phyloP scores from a whole-genome alignment of 2,329 filamentous ascomycete genomes.

The Ascocoryne sarcoides region DNA sequence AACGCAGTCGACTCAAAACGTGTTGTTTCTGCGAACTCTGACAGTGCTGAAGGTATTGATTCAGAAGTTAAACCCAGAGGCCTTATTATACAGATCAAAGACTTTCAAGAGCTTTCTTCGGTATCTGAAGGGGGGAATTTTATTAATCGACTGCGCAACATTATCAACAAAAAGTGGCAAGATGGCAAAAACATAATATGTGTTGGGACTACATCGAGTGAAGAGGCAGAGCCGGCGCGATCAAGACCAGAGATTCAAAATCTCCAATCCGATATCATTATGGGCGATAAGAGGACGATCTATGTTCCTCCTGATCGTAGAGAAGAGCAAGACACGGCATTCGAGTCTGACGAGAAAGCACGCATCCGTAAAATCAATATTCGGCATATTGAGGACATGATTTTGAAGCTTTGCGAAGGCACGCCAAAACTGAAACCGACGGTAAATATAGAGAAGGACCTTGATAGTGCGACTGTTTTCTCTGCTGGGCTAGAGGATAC shows the following conservation, averaged over 20 bases:
- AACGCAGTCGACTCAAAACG: conserved; percentile 35
- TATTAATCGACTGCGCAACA: conserved; percentile 58
- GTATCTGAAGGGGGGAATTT: conserved; percentile 62
- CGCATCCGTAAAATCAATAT: conserved; percentile 50
- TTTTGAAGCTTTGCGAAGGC: conserved; percentile 30
- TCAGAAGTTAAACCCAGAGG: conserved; percentile 24
- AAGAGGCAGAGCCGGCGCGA: conserved; percentile 36
- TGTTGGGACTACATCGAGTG: conserved; percentile 64
- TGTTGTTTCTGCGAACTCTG: neutral
- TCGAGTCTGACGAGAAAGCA: conserved; percentile 39
- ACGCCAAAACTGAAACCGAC: conserved; percentile 9
- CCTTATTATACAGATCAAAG: conserved; percentile 69
- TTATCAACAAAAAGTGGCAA: conserved; percentile 64
- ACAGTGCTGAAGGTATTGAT: conserved; percentile 24
- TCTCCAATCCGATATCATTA: conserved; percentile 36
- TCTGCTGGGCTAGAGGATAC: conserved; percentile 37
- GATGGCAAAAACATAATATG: conserved; percentile 66
- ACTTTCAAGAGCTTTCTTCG: conserved; percentile 69
- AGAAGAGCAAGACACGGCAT: conserved; percentile 31
- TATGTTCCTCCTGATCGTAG: conserved; percentile 41
- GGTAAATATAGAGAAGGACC: conserved; percentile 21
- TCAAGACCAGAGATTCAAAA: conserved; percentile 32
- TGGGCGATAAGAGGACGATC: conserved; percentile 43
- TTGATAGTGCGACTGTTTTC: conserved; percentile 19
- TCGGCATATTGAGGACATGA: conserved; percentile 55